Conservation (phyloP, 1,284 basidiomycete genomes). For the Microbotryum violaceum region DNA sequence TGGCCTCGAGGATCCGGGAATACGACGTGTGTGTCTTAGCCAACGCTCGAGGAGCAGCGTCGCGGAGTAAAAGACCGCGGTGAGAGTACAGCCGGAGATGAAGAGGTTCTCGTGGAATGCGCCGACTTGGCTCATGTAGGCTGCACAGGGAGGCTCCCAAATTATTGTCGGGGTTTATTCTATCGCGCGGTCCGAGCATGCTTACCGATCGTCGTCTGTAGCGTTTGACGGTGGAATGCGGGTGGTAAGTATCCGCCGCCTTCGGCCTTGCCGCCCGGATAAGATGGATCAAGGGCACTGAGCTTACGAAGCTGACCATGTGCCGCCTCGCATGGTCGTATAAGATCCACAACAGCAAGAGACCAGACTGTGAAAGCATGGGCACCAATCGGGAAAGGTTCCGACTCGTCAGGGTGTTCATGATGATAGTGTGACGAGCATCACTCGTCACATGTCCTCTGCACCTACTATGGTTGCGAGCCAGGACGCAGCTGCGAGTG, state of each 20-base stretch:
- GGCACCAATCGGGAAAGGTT: background rate
- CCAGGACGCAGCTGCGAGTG: conserved; percentile 22
- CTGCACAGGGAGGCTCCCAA: background rate
- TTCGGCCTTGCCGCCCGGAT: no score
- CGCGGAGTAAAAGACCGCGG: conserved; percentile 40
- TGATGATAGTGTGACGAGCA: no score
- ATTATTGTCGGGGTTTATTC: no score
- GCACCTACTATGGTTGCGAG: conserved; percentile 17
- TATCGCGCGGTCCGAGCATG: no score
- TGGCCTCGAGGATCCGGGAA: conserved; percentile 42
- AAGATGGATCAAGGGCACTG: no score
- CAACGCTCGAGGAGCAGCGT: conserved; percentile 46
- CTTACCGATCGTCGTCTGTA: no score
- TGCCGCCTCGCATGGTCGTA: conserved; percentile 15
- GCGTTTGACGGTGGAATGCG: no score
- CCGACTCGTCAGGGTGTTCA: background rate
- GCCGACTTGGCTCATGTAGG: background rate
- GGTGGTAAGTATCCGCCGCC: no score
- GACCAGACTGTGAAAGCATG: conserved; percentile 1
- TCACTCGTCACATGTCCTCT: no score
- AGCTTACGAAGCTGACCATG: conserved; percentile 11
- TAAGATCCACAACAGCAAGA: conserved; percentile 23
- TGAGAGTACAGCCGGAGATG: conserved; percentile 39
- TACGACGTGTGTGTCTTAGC: conserved; percentile 46
- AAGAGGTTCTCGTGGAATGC: conserved; percentile 40